Base-by-base conservation (phyloP, 495 filamentous ascomycete genomes). In the Aspergillus steynii region DNA sequence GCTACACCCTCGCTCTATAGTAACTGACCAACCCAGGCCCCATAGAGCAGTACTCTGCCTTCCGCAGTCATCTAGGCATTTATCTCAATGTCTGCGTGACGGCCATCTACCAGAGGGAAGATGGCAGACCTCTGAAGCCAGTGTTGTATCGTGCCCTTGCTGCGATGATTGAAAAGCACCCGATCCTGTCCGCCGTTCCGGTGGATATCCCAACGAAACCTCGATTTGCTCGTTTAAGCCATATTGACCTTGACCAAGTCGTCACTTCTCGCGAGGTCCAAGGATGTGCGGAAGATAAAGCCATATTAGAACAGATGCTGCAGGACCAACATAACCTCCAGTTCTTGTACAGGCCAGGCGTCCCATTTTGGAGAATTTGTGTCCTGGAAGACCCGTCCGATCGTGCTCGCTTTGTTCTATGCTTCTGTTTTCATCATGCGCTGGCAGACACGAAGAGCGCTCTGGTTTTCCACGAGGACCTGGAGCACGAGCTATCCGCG, bases 361-460 rank as follows among this genome's bases (percentile, higher is more conserved):
- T 10, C 9, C 60, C 60, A 12, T 61, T 61, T 54, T 61, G 60
- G 60, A 61, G 60, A 42, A 27, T 61, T 5, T 49, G 48, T 27
- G 54, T 61, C 26, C 25, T 61, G 46, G 60, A 61, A 34, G 32
- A 27, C 27, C 9, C 7, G 37, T 14, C 1, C 9, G 52, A n/a
- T 27, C 14, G 47, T 8, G 2, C 3, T 42, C 54, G 47, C 3
- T 8, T 15, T 7, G 9, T 45, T 61, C 51, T 42, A 42, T 25
- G 5, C 50, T 61, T 29, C 45, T 61, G 20, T 51, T 61, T 61
- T 34, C 59, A 61, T 45, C 59, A 61, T 51, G 9, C 59, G 25
- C 50, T 61, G 10, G 31, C 31, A n/a, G 50, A 53, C 50, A 53
- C 51, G 49, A 42, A 55, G 34, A 60, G 58, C 9, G 58, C 58